Base-by-base conservation (phyloP, 306 rosid genomes). In the Vicia villosa region DNA sequence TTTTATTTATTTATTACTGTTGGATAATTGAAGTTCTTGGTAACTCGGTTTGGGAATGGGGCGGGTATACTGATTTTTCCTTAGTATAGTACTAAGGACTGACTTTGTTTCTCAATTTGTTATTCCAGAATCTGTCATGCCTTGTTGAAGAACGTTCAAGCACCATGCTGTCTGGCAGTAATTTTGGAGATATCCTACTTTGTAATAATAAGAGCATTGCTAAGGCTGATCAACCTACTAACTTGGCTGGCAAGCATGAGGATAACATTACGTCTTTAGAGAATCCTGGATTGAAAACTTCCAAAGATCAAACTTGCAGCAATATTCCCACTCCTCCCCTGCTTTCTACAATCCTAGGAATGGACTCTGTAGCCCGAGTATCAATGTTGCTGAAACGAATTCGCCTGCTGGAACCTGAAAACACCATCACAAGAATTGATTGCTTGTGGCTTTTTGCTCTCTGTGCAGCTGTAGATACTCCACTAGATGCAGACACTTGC, bases 391-490 rank as follows among this genome's bases (percentile, higher is more conserved):
- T 79, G 76, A 94, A 87, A 65, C 82, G 86, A 49, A 87, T 94
- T 68, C 75, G 74, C 66, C 47, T 60, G 40, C 75, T 79, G 10
- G 83, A 81, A 69, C 68, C 57, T 21, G 74, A 45, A 66, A 66
- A 52, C 64, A 71, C 73, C 7, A 50, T 90, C 22, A 52, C 80
- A 5, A 84, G 84, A 85, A 62, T 70, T 47, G 96, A 88, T 21
- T 85, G 92, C 72, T 21, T 79, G 74, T 94, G 99, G 95, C 77
- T 94, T 4, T 94, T 90, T 84, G 88, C 95, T 13, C 81, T 94
- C 1, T 87, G 89, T 81, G 96, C 91, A 0, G 81, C 83, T 17
- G 88, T 94, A 54, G 96, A 90, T 73, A 50, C 83, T 51, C 99
- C 97, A 11, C 74, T 90, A 10, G 78, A 90, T 71, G 97, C 83